Conservation (phyloP, 768 basidiomycete species). For the Tricholomella constricta region DNA sequence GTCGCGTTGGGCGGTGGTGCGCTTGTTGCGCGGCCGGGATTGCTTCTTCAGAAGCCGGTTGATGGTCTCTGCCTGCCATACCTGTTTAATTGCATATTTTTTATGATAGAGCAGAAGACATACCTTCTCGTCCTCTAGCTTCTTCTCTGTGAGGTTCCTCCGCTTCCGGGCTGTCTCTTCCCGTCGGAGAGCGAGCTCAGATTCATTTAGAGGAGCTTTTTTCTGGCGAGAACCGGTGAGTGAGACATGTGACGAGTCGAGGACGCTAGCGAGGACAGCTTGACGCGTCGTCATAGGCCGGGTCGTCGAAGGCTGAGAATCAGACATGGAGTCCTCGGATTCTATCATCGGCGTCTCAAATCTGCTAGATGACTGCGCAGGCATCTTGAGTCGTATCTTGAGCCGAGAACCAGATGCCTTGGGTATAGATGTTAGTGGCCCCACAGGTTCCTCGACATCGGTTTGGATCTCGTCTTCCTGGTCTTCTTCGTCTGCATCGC, state of each 20-base stretch:
- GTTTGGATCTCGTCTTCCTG: slow-evolving; percentile 37
- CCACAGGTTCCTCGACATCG: slow-evolving; percentile 5
- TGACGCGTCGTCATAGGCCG: slow-evolving; percentile 60
- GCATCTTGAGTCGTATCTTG: slow-evolving; percentile 23
- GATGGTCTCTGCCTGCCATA: slow-evolving; percentile 75
- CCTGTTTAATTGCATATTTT: background rate
- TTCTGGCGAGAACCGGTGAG: slow-evolving; percentile 34
- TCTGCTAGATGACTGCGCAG: slow-evolving; percentile 21
- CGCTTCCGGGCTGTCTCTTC: slow-evolving; percentile 85
- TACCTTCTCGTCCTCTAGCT: slow-evolving; percentile 85
- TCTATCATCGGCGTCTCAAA: slow-evolving; percentile 29
- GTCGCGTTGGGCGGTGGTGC: slow-evolving; percentile 48
- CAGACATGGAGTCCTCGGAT: slow-evolving; percentile 39
- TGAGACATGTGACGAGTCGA: slow-evolving; percentile 69
- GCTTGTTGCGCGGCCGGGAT: slow-evolving; percentile 64
- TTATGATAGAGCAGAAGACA: slow-evolving; percentile 1
- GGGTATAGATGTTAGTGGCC: background rate
- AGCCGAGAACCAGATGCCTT: slow-evolving; percentile 12
- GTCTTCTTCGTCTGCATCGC: slow-evolving; percentile 41
- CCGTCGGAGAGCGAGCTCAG: slow-evolving; percentile 41
- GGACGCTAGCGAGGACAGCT: slow-evolving; percentile 70
- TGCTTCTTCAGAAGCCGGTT: slow-evolving; percentile 88
- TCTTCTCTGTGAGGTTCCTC: slow-evolving; percentile 79
- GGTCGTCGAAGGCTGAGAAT: slow-evolving; percentile 28
- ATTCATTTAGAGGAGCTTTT: slow-evolving; percentile 23